Conservation (phyloP, 2,329 filamentous ascomycete species). For the Claviceps fusiformis region DNA sequence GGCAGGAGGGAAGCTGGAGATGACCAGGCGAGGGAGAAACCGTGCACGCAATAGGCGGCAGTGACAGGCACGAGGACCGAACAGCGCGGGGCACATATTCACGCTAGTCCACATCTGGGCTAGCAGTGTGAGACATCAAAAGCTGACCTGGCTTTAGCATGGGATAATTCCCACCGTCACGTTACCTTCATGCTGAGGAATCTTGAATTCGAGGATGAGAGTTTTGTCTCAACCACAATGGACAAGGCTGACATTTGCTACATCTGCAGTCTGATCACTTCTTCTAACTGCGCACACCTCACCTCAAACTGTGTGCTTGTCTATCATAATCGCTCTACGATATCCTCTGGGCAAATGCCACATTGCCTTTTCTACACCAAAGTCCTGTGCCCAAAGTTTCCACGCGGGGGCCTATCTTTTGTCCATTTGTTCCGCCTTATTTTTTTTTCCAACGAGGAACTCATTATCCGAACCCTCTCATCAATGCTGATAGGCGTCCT, state of each 20-base stretch:
- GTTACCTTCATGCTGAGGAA: too few relatives aligned
- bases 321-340: background rate
- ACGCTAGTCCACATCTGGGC: background rate
- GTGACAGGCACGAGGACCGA: conserved; percentile 7
- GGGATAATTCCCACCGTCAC: too few relatives aligned
- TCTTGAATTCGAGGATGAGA: too few relatives aligned
- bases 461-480: background rate
- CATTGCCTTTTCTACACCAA: background rate
- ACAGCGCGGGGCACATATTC: background rate
- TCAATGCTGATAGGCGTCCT: background rate
- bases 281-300: background rate
- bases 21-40: conserved; percentile 6
- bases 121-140: background rate
- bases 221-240: too few relatives aligned
- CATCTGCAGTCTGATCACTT: background rate
- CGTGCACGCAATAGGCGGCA: conserved; percentile 6
- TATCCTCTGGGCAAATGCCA: background rate
- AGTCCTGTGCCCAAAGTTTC: background rate
- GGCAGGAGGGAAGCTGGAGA: conserved; percentile 6
- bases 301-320: background rate
- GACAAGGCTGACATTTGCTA: too few relatives aligned
- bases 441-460: background rate
- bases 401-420: too few relatives aligned
- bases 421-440: background rate
- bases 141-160: too few relatives aligned